Evolutionary conservation across 768 basidiomycete species (phyloP).

Genomic region (Boletellus emodensis): DNA sequence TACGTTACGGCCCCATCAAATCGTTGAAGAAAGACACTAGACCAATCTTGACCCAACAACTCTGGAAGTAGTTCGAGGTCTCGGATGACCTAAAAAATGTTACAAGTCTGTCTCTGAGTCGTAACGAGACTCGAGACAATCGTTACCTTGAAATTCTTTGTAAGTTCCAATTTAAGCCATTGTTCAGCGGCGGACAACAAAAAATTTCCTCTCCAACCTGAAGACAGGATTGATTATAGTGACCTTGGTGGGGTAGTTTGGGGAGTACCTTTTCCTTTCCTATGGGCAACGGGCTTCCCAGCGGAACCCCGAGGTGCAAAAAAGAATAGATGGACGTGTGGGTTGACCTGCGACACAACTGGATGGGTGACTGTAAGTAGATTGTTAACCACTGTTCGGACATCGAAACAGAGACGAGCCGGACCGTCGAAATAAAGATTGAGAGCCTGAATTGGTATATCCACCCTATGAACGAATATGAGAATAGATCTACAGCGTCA

Average conservation of each 20-base stretch:
- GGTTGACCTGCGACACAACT: conserved; percentile 92
- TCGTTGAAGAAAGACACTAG: conserved; percentile 90
- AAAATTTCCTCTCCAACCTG: conserved; percentile 95
- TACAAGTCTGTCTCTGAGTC: not conserved
- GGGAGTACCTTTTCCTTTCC: conserved; percentile 77
- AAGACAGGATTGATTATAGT: not conserved
- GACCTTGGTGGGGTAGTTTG: not conserved
- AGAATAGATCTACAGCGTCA: not conserved
- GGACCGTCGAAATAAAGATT: conserved; percentile 87
- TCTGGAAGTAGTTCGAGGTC: conserved; percentile 96
- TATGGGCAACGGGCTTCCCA: conserved; percentile 90
- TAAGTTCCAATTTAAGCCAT: conserved; percentile 91
- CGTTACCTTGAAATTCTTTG: conserved; percentile 87
- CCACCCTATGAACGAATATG: conserved; percentile 53
- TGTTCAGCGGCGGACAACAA: conserved; percentile 89
- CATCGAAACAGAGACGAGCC: not conserved
- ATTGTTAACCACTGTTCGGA: not conserved
- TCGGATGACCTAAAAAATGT: conserved; percentile 66
- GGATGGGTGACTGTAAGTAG: conserved; percentile 71
- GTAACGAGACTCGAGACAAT: not conserved
- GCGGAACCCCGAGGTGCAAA: conserved; percentile 87
- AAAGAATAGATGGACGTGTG: conserved; percentile 90
- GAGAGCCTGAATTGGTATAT: conserved; percentile 87
- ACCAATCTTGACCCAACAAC: conserved; percentile 92
- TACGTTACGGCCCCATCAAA: conserved; percentile 89